phyloP scores from a whole-genome alignment of 2,329 filamentous ascomycete species.

The Colletotrichum higginsianum region DNA sequence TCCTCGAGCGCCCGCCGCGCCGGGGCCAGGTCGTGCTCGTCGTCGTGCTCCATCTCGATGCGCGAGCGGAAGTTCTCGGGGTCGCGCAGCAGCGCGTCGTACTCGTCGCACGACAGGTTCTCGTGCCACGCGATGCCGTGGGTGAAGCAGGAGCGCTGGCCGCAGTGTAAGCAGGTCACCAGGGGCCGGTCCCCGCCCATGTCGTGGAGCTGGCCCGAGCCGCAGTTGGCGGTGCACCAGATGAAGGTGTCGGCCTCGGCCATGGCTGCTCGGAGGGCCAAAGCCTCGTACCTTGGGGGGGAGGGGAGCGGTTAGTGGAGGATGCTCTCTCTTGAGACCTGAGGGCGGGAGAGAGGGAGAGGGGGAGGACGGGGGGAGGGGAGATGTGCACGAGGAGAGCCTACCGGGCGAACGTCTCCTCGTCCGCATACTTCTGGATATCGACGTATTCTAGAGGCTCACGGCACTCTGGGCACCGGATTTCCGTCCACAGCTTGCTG shows the following conservation, averaged over 20 bases:
- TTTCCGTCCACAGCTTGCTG: slow-evolving; percentile 58
- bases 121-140: slow-evolving; percentile 61
- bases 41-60: slow-evolving; percentile 57
- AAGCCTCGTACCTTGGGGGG: slow-evolving; percentile 55
- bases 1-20: slow-evolving; percentile 64
- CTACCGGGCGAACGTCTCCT: slow-evolving; percentile 60
- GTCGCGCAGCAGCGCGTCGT: slow-evolving; percentile 56
- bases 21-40: slow-evolving; percentile 54
- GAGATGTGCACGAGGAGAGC: not conserved
- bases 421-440: slow-evolving; percentile 61
- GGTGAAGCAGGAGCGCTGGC: slow-evolving; percentile 58
- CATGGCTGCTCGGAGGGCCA: slow-evolving; percentile 60
- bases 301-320: not conserved
- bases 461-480: slow-evolving; percentile 68
- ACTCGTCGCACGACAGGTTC: slow-evolving; percentile 59
- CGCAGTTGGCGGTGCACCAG: slow-evolving; percentile 69
- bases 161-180: slow-evolving; percentile 58
- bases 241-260: slow-evolving; percentile 61
- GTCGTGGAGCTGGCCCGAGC: slow-evolving; percentile 66
- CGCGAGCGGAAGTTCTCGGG: slow-evolving; percentile 56
- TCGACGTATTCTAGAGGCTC: slow-evolving; percentile 59
- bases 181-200: slow-evolving; percentile 56
- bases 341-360: no score
- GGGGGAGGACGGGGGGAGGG: no score
- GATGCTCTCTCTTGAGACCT: not conserved